Evolutionary conservation across 495 filamentous ascomycete species (phyloP).

Genomic region (Penicillium angulare): DNA sequence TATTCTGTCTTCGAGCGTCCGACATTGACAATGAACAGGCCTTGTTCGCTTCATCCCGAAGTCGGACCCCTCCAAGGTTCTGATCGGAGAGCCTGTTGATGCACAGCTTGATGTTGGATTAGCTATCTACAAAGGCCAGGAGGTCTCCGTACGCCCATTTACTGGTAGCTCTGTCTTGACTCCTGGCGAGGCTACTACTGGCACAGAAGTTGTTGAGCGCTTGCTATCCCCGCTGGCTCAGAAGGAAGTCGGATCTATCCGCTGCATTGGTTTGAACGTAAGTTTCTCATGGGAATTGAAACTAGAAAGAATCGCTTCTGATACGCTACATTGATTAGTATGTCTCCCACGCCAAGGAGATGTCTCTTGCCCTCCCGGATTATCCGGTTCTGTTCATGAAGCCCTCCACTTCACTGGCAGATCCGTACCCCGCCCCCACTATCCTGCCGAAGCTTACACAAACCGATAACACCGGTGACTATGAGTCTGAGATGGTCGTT

Average conservation of each 20-base stretch:
- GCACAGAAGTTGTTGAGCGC: conserved; percentile 48
- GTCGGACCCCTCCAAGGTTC: conserved; percentile 45
- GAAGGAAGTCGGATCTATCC: conserved; percentile 46
- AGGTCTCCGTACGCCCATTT: conserved; percentile 54
- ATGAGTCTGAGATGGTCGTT: conserved; percentile 79
- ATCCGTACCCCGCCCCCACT: conserved; percentile 66
- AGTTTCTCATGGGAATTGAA: conserved; percentile 1
- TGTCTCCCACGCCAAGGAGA: conserved; percentile 72
- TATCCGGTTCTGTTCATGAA: conserved; percentile 82
- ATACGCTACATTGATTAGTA: conserved; percentile 48
- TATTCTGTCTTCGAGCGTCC: not conserved
- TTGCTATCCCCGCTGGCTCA: conserved; percentile 56
- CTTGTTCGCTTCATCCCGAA: conserved; percentile 61
- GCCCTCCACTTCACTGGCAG: conserved; percentile 65
- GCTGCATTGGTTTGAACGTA: conserved; percentile 77
- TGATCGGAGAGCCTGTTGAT: conserved; percentile 59
- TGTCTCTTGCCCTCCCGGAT: conserved; percentile 66
- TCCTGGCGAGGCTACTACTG: conserved; percentile 47
- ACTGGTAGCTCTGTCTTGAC: conserved; percentile 54
- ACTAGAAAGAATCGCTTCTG: not conserved
- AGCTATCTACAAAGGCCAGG: conserved; percentile 52
- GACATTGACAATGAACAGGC: conserved; percentile 33
- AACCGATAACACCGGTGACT: conserved; percentile 61
- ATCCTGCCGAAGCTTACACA: conserved; percentile 61
- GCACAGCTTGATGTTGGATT: conserved; percentile 53